Percentiles rank a stretch among this genome's conserved stretches.
Evolutionary conservation across 352 stramenopile species (phyloP).

Genomic region (Aphanomyces cochlioides): DNA sequence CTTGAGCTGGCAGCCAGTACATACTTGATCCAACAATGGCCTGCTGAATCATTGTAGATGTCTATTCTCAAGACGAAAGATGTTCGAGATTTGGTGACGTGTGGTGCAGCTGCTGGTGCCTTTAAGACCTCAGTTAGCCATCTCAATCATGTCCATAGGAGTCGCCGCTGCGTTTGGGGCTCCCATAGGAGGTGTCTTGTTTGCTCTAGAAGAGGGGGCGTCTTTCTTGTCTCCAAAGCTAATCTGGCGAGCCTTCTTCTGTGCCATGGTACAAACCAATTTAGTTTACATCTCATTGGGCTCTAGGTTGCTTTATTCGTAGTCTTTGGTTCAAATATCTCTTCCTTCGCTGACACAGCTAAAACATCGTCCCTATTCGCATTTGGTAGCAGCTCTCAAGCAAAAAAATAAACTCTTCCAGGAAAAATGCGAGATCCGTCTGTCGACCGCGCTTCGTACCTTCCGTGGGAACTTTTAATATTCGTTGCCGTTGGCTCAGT

Average conservation of each 20-base stretch:
- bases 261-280: constrained; percentile 31
- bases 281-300: neutral
- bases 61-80: constrained; percentile 34
- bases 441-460: constrained; percentile 23
- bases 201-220: constrained; percentile 38
- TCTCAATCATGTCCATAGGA: constrained; percentile 28
- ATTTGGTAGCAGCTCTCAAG: constrained; percentile 13
- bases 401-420: neutral
- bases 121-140: too few relatives aligned
- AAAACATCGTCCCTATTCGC: constrained; percentile 27
- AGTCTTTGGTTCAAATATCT: constrained; percentile 12
- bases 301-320: neutral
- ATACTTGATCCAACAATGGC: neutral
- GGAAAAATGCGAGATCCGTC: constrained; percentile 18
- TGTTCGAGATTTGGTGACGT: constrained; percentile 44
- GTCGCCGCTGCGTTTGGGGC: constrained; percentile 60
- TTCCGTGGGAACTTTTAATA: constrained; percentile 24
- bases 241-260: constrained; percentile 41
- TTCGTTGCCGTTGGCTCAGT: constrained; percentile 21
- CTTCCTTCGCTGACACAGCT: constrained; percentile 16
- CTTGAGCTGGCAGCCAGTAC: neutral
- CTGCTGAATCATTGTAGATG: neutral
- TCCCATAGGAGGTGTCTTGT: constrained; percentile 49
- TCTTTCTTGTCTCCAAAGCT: constrained; percentile 47
- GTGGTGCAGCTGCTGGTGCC: constrained; percentile 39